Base-by-base conservation (phyloP, 2,329 filamentous ascomycete species). In the Elsinoe ampelina region DNA sequence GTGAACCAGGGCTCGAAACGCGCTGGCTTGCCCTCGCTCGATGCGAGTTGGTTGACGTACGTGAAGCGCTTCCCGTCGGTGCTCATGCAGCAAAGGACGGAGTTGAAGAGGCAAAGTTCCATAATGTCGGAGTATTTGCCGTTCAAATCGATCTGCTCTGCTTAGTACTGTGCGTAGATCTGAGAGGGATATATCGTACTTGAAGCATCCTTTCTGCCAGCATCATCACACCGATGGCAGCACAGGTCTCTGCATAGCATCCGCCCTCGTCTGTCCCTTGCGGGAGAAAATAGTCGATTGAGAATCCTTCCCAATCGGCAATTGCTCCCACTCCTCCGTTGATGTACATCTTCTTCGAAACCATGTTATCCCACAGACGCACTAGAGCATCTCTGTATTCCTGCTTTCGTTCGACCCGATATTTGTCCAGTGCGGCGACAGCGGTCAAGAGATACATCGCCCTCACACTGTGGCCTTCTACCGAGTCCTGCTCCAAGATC, bases 201-300 rank as follows among this genome's bases (percentile, higher is more conserved):
- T 80, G 75, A 0, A 83, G 67, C 7, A 83, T 63, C 3, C 81
- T 68, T 59, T 83, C 77, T 0, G 79, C 79, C 1, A 83, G 68
- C 78, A 83, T 81, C 71, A 83, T 80, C 2, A 81, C 74, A 5
- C 77, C 80, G 59, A 83, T 82, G 0, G 75, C 74, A 1, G 80
- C 81, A 63, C 79, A 83, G 0, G 81, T 84, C 65, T 84, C 81
- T 1, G 79, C 74, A 64, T 83, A 84, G 62, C 81, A 83, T 2
- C 80, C 81, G 2, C 81, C 80, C 58, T 83, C 80, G 58, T 83
- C 81, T 0, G 77, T 78, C 1, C 76, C 72, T 43, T 82, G 78
- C 0, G 80, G 80, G 3, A 84, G 69, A 64, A 81, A 81, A 62
- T 82, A 81, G 59, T 81, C 75, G 41, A 76, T 71, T 0, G 80